Percentiles rank a stretch among this genome's conserved stretches.
Evolutionary conservation across 176 grass and related monocot species (phyloP).

Genomic region (Secale cereale): DNA sequence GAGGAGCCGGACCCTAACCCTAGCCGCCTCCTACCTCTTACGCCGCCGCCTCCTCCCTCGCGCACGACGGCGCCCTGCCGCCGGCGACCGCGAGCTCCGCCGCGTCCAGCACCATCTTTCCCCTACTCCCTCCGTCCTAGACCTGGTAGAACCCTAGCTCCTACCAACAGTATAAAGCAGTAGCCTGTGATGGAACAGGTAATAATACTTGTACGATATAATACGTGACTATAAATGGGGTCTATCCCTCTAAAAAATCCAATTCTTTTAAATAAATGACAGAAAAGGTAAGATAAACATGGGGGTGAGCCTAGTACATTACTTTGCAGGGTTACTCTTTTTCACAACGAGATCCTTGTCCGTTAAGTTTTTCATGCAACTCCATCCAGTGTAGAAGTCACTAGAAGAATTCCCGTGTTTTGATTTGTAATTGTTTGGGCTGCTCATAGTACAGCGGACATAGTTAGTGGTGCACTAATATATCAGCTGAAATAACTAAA

Average conservation of each 20-base stretch:
- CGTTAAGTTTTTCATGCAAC: slow-evolving; percentile 74
- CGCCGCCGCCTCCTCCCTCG: too few species aligned
- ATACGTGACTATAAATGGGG: neutral
- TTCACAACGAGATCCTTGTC: slow-evolving; percentile 51
- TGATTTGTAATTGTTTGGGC: slow-evolving; percentile 63
- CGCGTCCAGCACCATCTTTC: too few species aligned
- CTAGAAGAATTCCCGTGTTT: slow-evolving; percentile 44
- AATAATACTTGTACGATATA: neutral
- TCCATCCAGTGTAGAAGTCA: slow-evolving; percentile 90
- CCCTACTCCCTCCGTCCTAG: too few species aligned
- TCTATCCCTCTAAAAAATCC: neutral
- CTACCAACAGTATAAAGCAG: neutral
- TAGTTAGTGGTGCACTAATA: slow-evolving; percentile 9
- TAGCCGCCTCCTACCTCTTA: too few species aligned
- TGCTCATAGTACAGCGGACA: slow-evolving; percentile 27
- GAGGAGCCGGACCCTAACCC: too few species aligned
- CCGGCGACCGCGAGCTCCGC: too few species aligned
- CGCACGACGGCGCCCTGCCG: too few species aligned
- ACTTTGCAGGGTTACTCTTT: slow-evolving; percentile 71
- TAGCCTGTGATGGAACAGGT: neutral
- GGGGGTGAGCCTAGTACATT: slow-evolving; percentile 20
- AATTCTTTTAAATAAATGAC: neutral
- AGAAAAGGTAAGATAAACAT: neutral
- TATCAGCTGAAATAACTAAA: neutral
- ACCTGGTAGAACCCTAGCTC: too few species aligned